Conservation (phyloP, 345 rosid species). For the Tarenaya hassleriana region DNA sequence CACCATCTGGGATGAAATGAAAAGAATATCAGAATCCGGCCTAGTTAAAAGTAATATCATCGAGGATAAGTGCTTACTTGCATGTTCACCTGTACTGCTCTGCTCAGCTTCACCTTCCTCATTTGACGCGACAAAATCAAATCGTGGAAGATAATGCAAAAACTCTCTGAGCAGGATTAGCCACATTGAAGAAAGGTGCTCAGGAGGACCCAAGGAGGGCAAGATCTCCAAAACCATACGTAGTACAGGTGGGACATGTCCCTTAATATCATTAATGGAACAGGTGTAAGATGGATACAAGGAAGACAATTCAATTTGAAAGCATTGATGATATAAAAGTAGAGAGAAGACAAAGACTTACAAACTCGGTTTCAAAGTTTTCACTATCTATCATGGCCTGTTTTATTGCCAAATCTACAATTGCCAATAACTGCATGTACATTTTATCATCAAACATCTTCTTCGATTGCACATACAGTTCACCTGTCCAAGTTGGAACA, state of each 20-base stretch:
- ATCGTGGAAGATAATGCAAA: constrained; percentile 66
- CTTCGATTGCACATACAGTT: constrained; percentile 73
- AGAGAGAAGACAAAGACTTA: constrained; percentile 33
- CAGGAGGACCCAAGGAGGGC: constrained; percentile 67
- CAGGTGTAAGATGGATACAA: constrained; percentile 6
- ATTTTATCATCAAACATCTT: constrained; percentile 73
- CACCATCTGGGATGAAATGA: constrained; percentile 29
- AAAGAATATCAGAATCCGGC: constrained; percentile 21
- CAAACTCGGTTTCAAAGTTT: constrained; percentile 69
- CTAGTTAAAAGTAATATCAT: constrained; percentile 14
- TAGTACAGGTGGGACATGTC: constrained; percentile 69
- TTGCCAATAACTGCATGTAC: constrained; percentile 73
- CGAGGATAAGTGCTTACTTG: constrained; percentile 31
- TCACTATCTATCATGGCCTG: constrained; percentile 47
- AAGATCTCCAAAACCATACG: constrained; percentile 71
- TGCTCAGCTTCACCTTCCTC: constrained; percentile 47
- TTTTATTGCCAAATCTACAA: constrained; percentile 56
- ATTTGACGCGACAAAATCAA: constrained; percentile 37
- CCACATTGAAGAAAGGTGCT: constrained; percentile 87
- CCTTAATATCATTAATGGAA: constrained; percentile 35
- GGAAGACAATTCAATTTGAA: constrained; percentile 9
- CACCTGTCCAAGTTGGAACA: constrained; percentile 52
- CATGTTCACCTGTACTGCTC: constrained; percentile 31
- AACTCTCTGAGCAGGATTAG: constrained; percentile 56
- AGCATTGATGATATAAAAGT: constrained; percentile 6